phyloP scores from a whole-genome alignment of 2,329 filamentous ascomycete genomes.

The Monosporascus sp. region DNA sequence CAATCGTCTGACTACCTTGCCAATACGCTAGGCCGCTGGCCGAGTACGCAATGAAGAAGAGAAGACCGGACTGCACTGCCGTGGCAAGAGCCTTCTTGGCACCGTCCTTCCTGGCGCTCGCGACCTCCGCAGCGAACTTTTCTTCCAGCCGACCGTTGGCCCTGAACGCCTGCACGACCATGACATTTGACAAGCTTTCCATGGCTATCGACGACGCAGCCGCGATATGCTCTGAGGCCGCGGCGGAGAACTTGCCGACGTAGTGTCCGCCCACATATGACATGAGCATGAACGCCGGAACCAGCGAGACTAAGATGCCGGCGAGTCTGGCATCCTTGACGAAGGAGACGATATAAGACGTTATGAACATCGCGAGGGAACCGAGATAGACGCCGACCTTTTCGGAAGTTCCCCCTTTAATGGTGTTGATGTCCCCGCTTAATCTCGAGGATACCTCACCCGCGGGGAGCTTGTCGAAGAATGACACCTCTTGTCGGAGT shows the following conservation, averaged over 20 bases:
- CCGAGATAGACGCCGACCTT: conserved; percentile 56
- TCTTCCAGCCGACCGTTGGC: conserved; percentile 45
- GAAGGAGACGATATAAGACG: conserved; percentile 56
- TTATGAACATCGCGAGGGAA: conserved; percentile 53
- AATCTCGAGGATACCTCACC: conserved; percentile 53
- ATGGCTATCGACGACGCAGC: conserved; percentile 50
- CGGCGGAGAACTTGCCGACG: conserved; percentile 37
- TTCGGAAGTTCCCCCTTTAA: conserved; percentile 55
- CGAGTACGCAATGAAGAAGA: conserved; percentile 61
- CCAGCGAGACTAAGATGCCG: conserved; percentile 49
- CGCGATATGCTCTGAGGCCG: conserved; percentile 41
- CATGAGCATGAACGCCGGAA: conserved; percentile 53
- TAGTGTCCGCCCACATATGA: conserved; percentile 45
- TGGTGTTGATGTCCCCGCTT: conserved; percentile 52
- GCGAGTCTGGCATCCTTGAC: conserved; percentile 53
- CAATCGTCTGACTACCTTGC: conserved; percentile 49
- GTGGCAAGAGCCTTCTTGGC: conserved; percentile 51
- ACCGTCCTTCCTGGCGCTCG: conserved; percentile 39
- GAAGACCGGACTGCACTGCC: conserved; percentile 53
- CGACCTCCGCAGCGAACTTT: conserved; percentile 44
- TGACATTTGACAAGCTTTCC: conserved; percentile 46
- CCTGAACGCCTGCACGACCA: conserved; percentile 50
- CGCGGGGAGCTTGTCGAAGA: conserved; percentile 50
- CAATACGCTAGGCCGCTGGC: conserved; percentile 62
- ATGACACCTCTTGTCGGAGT: conserved; percentile 50